Base-by-base conservation (phyloP, 225 moss, liverwort and hornwort species). In the Physcomitrium patens region DNA sequence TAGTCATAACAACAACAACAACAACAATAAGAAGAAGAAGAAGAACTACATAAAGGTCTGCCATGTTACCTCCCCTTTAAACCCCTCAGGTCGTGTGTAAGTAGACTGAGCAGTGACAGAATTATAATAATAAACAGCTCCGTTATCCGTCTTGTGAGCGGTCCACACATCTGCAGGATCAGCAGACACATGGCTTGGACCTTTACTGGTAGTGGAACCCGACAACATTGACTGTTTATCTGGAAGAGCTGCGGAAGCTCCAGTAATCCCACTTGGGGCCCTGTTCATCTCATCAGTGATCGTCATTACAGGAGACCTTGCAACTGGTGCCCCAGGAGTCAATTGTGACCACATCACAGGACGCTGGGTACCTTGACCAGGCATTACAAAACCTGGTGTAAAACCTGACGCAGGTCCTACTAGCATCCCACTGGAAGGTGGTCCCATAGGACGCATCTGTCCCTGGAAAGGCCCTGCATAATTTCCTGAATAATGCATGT, bases 21-120 rank as follows among this genome's bases (percentile, higher is more conserved):
- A 37, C 5, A 37, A 4, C 5, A 37, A 37, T 7, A 37, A 37
- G 7, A 37, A 7, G 31, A 37, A 37, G 31, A 37, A 37, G 7
- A 37, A 37, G 7, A 7, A 37, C 1, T 4, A 37, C 2, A 73
- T 74, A 76, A 76, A 78, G 67, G 73, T 70, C 74, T 79, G 72
- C 72, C 65, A 63, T 86, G 76, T 81, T 87, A 96, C 96, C 89
- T 93, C 91, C 81, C 96, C 96, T 85, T 76, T 93, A 82, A 96
- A 93, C 45, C 78, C 85, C 64, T 84, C 82, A 20, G 96, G 96
- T 84, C 86, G 93, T 63, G 84, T 80, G 78, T 96, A 96, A 6
- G 93, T 93, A 52, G 93, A 93, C 72, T 89, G 81, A 60, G 90
- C 86, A 82, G 80, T 84, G 17, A 92, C 72, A 54, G 93, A 90